phyloP scores from a whole-genome alignment of 495 filamentous ascomycete species.

The Paragyromitra xinjiangensis region DNA sequence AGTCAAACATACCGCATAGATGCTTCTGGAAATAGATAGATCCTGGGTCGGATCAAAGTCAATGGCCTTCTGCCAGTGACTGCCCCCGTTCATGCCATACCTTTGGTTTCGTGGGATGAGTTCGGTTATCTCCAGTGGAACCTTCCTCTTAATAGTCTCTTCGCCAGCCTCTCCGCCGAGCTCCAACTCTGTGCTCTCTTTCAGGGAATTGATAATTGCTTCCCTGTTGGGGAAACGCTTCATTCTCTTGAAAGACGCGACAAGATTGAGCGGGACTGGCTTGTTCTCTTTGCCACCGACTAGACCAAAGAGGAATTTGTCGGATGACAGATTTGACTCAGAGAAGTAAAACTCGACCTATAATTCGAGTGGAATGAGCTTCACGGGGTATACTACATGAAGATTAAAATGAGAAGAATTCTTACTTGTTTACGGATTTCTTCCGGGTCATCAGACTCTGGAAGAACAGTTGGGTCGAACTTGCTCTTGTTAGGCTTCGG shows the following conservation, averaged over 20 bases:
- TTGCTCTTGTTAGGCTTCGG: conserved; percentile 59
- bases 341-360: conserved; percentile 99
- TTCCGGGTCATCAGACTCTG: conserved; percentile 74
- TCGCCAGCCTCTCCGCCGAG: conserved; percentile 69
- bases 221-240: conserved; percentile 83
- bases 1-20: conserved; percentile 65
- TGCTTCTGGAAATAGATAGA: conserved; percentile 61
- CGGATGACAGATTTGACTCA: conserved; percentile 85
- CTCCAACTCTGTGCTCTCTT: conserved; percentile 73
- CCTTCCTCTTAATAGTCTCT: conserved; percentile 78
- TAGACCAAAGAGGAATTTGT: conserved; percentile 82
- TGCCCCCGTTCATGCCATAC: conserved; percentile 49
- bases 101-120: conserved; percentile 13
- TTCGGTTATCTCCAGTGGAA: conserved; percentile 62
- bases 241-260: conserved; percentile 94
- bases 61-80: conserved; percentile 58
- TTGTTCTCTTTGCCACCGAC: conserved; percentile 83
- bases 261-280: conserved; percentile 74
- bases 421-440: conserved; percentile 81
- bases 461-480: conserved; percentile 70
- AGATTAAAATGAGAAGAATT: background rate
- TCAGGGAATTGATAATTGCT: conserved; percentile 82
- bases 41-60: conserved; percentile 38
- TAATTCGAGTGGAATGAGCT: conserved; percentile 5
- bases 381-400: background rate